Conservation (phyloP, 1,284 basidiomycete species). For the Ganoderma meredithae region DNA sequence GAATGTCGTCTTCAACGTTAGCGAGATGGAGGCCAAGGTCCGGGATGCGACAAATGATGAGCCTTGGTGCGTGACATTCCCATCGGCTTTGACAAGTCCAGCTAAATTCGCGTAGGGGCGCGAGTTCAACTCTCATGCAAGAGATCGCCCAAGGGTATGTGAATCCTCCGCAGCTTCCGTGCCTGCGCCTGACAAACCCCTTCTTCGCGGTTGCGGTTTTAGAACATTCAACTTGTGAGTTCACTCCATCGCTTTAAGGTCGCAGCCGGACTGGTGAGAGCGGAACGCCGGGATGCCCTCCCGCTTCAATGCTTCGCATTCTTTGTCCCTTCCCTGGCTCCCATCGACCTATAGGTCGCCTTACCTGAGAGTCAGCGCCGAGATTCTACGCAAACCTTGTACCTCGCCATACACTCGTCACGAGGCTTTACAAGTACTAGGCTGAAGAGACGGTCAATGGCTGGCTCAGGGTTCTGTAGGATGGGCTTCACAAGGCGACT, state of each 20-base stretch:
- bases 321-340: neutral
- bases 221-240: constrained; percentile 94
- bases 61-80: constrained; percentile 72
- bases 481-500: neutral
- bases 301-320: neutral
- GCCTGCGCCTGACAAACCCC: neutral
- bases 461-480: neutral
- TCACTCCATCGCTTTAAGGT: neutral
- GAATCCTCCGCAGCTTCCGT: neutral
- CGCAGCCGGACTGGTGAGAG: neutral
- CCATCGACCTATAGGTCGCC: neutral
- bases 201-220: constrained; percentile 1
- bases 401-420: neutral
- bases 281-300: neutral
- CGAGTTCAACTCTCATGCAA: constrained; percentile 97
- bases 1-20: constrained; percentile 93
- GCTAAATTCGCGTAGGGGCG: constrained; percentile 72
- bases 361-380: neutral
- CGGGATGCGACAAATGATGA: constrained; percentile 98
- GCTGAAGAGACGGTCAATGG: neutral
- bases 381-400: neutral
- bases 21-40: constrained; percentile 98
- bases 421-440: neutral
- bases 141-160: constrained; percentile 95
- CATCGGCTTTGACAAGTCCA: neutral